These are phyloP conservation scores for Globisporangium viniferum DNA, from an alignment of 352 stramenopile genomes.

Conservation along the genomic window DNA sequence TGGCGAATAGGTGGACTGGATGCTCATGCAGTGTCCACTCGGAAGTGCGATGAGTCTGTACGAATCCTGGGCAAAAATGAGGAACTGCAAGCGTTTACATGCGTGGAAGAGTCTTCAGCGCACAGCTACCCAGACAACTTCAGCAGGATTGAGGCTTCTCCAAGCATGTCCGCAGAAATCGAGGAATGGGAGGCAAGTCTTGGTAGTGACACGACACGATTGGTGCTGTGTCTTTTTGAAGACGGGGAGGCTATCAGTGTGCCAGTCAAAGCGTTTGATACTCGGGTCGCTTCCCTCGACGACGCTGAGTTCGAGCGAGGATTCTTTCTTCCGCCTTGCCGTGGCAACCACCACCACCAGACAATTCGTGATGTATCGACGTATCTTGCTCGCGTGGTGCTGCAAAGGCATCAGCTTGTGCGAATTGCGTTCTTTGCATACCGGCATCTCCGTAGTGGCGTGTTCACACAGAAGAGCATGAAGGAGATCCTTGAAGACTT, in stretches of 20 bases:
- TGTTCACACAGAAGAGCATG: conserved; percentile 26
- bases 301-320: conserved; percentile 5
- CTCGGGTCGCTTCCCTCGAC: background rate
- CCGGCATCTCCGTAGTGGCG: conserved; percentile 6
- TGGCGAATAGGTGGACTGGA: background rate
- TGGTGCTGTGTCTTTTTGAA: conserved; percentile 31
- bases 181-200: conserved; percentile 7
- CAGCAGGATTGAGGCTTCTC: background rate
- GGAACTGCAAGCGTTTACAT: background rate
- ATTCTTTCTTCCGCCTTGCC: background rate
- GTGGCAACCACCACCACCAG: background rate
- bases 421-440: conserved; percentile 9
- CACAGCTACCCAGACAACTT: background rate
- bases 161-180: background rate
- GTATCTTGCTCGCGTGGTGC: background rate
- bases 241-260: conserved; percentile 18
- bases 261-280: conserved; percentile 14
- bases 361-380: background rate
- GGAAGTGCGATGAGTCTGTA: background rate
- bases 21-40: background rate
- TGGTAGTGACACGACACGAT: conserved; percentile 4
- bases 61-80: conserved; percentile 3
- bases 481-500: conserved; percentile 23
- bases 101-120: background rate
- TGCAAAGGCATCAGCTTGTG: conserved; percentile 12